Conservation (phyloP, 176 grass and related monocot genomes). For the Echinochloa phyllopogon region DNA sequence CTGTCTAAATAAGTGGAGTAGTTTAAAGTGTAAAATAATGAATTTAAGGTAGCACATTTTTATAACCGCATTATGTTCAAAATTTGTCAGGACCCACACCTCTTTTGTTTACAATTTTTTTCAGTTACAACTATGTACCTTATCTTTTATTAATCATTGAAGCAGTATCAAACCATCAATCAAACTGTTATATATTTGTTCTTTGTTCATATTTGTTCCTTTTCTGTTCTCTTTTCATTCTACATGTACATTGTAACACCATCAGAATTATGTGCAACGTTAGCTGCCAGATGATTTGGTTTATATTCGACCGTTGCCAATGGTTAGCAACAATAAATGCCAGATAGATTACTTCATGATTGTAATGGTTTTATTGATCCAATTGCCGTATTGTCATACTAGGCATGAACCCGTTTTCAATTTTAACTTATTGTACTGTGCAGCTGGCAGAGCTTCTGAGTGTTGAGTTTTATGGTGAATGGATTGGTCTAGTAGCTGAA, state of each 20-base stretch:
- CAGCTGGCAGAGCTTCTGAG: conserved; percentile 93
- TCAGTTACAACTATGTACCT: conserved; percentile 1
- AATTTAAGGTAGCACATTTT: neutral
- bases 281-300: conserved; percentile 14
- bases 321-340: neutral
- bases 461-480: conserved; percentile 95
- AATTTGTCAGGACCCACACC: neutral
- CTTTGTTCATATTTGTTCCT: too few species aligned
- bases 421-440: conserved; percentile 34
- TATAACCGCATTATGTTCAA: neutral
- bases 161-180: conserved; percentile 13
- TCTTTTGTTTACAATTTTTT: neutral
- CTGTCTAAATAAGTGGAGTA: neutral
- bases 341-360: conserved; percentile 21
- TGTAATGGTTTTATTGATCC: conserved; percentile 1
- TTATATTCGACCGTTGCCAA: conserved; percentile 18
- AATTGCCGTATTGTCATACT: neutral
- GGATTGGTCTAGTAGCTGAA: conserved; percentile 94
- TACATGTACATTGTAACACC: neutral
- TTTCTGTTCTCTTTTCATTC: neutral
- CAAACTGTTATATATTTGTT: conserved; percentile 30
- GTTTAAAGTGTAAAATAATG: neutral
- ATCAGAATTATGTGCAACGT: conserved; percentile 10
- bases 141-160: conserved; percentile 14
- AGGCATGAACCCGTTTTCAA: conserved; percentile 11